Base-by-base conservation (phyloP, 345 rosid genomes). In the Linum trigynum region DNA sequence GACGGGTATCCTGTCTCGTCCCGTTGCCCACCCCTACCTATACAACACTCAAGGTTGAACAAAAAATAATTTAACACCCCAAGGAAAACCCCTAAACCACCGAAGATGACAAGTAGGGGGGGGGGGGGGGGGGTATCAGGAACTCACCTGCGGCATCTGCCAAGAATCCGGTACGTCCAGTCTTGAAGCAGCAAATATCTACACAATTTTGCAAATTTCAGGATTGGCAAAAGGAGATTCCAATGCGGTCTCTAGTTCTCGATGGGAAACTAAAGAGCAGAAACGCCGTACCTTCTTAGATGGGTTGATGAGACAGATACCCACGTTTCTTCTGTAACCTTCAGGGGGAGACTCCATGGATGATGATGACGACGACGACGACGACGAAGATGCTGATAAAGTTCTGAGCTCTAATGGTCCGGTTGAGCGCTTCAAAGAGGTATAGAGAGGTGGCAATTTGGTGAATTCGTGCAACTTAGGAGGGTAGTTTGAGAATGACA, bases 111-210 rank as follows among this genome's bases (percentile, higher is more conserved):
- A 23, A 48, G 3, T 15, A 48, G 1, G 14, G 6, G 14, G 3
- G 11, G 14, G 12, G 53, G 53, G 12, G 53, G 7, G 8, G 10
- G 53, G 3, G 32, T 57, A 16, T 23, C 32, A 23, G 32, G 32
- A 23, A 23, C 10, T 64, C 16, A 88, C 98, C 90, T 92, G 98
- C n/a, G 98, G 98, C 98, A 92, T 92, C 76, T 92, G 98, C 97
- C 97, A 92, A 63, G 97, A 81, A 77, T 78, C 71, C 5, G 91
- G 95, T 55, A 88, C 69, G 69, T 92, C 98, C 61, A 92, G 82
- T 71, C 98, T 90, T 63, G 96, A 85, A 14, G 98, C 98, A 68
- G 82, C 78, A 65, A 92, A 92, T 67, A 92, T 83, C 98, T 92
- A 72, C 32, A 23, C 0, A 23, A 23, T 23, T 23, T 23, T 23